Evolutionary conservation across 2,329 filamentous ascomycete species (phyloP).

Genomic region (Pseudogymnoascus sp.): DNA sequence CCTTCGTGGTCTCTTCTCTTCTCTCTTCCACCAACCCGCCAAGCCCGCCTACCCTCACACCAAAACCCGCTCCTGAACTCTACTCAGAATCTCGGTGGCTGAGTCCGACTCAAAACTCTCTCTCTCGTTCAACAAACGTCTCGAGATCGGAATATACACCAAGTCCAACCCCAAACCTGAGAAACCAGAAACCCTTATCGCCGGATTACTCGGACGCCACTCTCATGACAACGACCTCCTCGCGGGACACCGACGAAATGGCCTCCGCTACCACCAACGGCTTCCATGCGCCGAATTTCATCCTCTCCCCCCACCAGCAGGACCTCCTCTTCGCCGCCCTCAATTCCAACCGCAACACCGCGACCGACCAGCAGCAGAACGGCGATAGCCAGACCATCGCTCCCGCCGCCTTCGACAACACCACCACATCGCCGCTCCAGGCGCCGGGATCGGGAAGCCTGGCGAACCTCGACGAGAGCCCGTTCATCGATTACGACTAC

Average conservation of each 20-base stretch:
- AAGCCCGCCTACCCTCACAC: neutral
- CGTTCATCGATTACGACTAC: conserved; percentile 76
- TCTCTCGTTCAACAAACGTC: neutral
- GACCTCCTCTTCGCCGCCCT: conserved; percentile 69
- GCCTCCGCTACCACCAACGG: conserved; percentile 16
- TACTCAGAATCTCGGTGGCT: neutral
- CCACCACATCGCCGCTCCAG: conserved; percentile 36
- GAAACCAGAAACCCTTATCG: too few species aligned
- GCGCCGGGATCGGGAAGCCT: conserved; percentile 41
- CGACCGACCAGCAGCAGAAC: conserved; percentile 27
- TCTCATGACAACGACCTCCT: neutral
- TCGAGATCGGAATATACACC: neutral
- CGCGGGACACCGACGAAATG: conserved; percentile 8
- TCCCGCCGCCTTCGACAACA: conserved; percentile 36
- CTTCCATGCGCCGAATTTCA: conserved; percentile 49
- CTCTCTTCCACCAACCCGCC: neutral
- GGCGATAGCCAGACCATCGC: conserved; percentile 21
- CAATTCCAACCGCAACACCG: conserved; percentile 56
- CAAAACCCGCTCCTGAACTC: neutral
- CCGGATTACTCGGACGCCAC: too few species aligned
- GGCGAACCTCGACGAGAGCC: conserved; percentile 62
- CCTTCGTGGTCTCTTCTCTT: neutral
- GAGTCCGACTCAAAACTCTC: neutral
- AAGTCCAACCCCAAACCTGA: too few species aligned
- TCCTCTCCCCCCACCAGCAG: conserved; percentile 71